Conservation (phyloP, 345 rosid genomes). For the Raphanus sativus region DNA sequence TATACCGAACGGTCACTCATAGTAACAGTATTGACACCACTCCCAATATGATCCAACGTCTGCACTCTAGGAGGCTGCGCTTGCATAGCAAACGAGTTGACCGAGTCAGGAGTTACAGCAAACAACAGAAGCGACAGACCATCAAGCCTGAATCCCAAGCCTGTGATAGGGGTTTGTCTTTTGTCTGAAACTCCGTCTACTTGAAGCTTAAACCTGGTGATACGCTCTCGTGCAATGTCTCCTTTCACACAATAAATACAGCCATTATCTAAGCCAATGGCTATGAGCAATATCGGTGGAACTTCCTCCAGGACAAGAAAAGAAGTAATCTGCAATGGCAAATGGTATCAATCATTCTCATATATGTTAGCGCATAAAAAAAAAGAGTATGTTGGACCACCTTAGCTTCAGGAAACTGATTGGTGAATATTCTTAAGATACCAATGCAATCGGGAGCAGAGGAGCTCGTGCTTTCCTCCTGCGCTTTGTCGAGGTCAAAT, state of each 20-base stretch:
- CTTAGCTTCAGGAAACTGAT: conserved; percentile 93
- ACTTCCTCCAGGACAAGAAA: conserved; percentile 93
- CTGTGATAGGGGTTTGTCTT: conserved; percentile 54
- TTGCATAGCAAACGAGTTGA: conserved; percentile 72
- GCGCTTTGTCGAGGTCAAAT: conserved; percentile 85
- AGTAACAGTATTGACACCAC: conserved; percentile 61
- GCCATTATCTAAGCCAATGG: conserved; percentile 85
- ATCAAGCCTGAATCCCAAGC: conserved; percentile 86
- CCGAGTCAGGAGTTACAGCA: conserved; percentile 77
- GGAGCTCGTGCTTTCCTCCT: conserved; percentile 77
- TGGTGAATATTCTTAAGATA: conserved; percentile 81
- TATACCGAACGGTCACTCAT: conserved; percentile 93
- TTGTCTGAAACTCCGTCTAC: conserved; percentile 50
- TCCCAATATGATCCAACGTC: conserved; percentile 84
- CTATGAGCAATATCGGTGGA: conserved; percentile 88
- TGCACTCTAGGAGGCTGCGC: conserved; percentile 71
- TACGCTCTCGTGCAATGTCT: conserved; percentile 93
- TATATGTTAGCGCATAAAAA: background rate
- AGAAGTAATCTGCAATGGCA: conserved; percentile 74
- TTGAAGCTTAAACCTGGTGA: conserved; percentile 83
- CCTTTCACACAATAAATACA: conserved; percentile 92
- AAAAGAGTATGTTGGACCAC: conserved; percentile 52
- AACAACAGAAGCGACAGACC: conserved; percentile 87
- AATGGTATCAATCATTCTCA: conserved; percentile 16
- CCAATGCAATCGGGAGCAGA: conserved; percentile 80